Conservation (phyloP, 768 basidiomycete genomes). For the Termitomyces sp. region DNA sequence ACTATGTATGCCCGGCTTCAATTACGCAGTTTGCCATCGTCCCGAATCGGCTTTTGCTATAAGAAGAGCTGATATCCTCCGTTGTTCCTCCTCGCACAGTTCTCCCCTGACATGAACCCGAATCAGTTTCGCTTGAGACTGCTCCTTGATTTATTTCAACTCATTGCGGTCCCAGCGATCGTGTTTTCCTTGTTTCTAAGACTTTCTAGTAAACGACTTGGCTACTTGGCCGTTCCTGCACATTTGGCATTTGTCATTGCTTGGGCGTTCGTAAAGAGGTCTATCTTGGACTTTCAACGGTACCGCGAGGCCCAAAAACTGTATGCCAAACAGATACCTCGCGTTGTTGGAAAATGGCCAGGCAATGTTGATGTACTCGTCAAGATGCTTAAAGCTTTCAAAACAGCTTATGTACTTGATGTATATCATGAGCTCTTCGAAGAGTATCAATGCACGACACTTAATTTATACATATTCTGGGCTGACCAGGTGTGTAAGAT, state of each 20-base stretch:
- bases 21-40: neutral
- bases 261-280: conserved; percentile 30
- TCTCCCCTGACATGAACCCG: conserved; percentile 28
- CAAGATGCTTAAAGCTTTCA: conserved; percentile 46
- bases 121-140: conserved; percentile 45
- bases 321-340: conserved; percentile 47
- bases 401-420: conserved; percentile 55
- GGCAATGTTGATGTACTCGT: conserved; percentile 72
- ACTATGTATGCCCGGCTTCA: neutral
- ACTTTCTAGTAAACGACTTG: conserved; percentile 23
- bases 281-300: conserved; percentile 30
- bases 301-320: conserved; percentile 38
- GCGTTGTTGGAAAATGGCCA: conserved; percentile 65
- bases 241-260: conserved; percentile 36
- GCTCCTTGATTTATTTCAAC: conserved; percentile 36
- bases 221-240: conserved; percentile 28
- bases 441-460: conserved; percentile 64
- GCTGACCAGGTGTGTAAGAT: conserved; percentile 49
- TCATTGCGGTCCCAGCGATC: conserved; percentile 35
- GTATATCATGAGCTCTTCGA: conserved; percentile 62
- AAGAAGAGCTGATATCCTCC: neutral
- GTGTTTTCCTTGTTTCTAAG: conserved; percentile 25
- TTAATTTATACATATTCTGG: conserved; percentile 68
- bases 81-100: neutral
- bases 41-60: neutral